Percentiles rank a stretch among this genome's conserved stretches.
phyloP scores from a whole-genome alignment of 139 green algal species.

The Chlamydomonas applanata region DNA sequence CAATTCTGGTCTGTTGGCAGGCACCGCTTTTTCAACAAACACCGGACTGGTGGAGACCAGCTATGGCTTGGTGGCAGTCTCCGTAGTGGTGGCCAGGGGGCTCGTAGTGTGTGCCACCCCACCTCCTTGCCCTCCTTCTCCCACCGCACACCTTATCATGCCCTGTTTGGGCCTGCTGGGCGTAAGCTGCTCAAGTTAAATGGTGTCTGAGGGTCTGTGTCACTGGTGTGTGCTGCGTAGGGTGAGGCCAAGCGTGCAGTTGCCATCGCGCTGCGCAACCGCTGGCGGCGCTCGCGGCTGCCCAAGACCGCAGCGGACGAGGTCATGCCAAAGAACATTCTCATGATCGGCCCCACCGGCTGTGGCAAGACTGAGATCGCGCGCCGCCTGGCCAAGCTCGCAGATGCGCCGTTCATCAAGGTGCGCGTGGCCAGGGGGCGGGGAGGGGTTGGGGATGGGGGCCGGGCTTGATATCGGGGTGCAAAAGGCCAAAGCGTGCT shows the following conservation, averaged over 20 bases:
- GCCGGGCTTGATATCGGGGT: too few species aligned
- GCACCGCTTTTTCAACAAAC: too few species aligned
- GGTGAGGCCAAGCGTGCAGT: constrained; percentile 89
- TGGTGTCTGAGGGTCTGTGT: not conserved
- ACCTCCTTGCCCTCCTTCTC: not conserved
- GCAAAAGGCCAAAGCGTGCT: not conserved
- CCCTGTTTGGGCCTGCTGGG: too few species aligned
- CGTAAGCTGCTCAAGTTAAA: too few species aligned
- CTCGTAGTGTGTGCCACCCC: not conserved
- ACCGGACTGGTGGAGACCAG: too few species aligned
- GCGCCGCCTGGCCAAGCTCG: constrained; percentile 85
- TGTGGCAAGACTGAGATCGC: constrained; percentile 97
- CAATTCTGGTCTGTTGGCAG: not conserved
- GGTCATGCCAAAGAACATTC: constrained; percentile 93
- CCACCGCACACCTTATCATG: not conserved
- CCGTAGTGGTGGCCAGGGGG: not conserved
- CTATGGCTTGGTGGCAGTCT: too few species aligned
- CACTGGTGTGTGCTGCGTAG: constrained; percentile 28
- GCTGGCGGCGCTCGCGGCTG: constrained; percentile 35
- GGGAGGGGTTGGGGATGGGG: not conserved
- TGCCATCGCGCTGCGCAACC: constrained; percentile 91
- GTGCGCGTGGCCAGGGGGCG: constrained; percentile 3
- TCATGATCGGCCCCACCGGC: constrained; percentile 73
- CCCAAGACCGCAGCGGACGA: constrained; percentile 58
- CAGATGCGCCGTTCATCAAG: constrained; percentile 94